Evolutionary conservation across 2,329 filamentous ascomycete species (phyloP).

Genomic region (Alternaria solani): DNA sequence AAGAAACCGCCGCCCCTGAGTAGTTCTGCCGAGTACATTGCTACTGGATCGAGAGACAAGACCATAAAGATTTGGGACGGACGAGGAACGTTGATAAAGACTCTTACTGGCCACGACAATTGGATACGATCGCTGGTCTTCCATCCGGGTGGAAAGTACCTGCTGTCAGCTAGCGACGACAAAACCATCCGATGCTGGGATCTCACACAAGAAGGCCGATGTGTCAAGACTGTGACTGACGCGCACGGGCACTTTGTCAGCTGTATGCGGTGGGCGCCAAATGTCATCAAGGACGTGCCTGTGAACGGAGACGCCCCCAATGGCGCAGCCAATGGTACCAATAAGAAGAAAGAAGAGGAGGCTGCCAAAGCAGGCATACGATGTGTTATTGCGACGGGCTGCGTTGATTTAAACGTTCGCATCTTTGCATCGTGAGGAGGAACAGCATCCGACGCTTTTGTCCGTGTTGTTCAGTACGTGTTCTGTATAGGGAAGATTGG

Average conservation of each 20-base stretch:
- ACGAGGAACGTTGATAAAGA: slow-evolving; percentile 84
- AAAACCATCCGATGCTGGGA: slow-evolving; percentile 96
- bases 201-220: slow-evolving; percentile 85
- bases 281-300: slow-evolving; percentile 68
- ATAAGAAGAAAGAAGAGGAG: slow-evolving; percentile 62
- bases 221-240: slow-evolving; percentile 80
- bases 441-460: background rate
- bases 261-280: slow-evolving; percentile 87
- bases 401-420: slow-evolving; percentile 80
- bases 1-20: slow-evolving; percentile 80
- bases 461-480: slow-evolving; percentile 13
- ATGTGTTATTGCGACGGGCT: slow-evolving; percentile 86
- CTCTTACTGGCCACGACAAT: slow-evolving; percentile 87
- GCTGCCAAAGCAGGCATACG: slow-evolving; percentile 71
- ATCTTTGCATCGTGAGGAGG: slow-evolving; percentile 70
- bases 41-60: slow-evolving; percentile 89
- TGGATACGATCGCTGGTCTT: slow-evolving; percentile 90
- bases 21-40: slow-evolving; percentile 85
- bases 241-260: slow-evolving; percentile 86
- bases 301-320: slow-evolving; percentile 54
- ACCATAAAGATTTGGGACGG: slow-evolving; percentile 89
- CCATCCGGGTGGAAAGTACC: slow-evolving; percentile 89
- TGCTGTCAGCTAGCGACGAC: slow-evolving; percentile 86
- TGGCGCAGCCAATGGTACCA: slow-evolving; percentile 54
- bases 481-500: slow-evolving; percentile 14